These are phyloP conservation scores for Magnusiomyces fungicola DNA, from an alignment of 1,139 yeast genomes.

Conservation along the genomic window DNA sequence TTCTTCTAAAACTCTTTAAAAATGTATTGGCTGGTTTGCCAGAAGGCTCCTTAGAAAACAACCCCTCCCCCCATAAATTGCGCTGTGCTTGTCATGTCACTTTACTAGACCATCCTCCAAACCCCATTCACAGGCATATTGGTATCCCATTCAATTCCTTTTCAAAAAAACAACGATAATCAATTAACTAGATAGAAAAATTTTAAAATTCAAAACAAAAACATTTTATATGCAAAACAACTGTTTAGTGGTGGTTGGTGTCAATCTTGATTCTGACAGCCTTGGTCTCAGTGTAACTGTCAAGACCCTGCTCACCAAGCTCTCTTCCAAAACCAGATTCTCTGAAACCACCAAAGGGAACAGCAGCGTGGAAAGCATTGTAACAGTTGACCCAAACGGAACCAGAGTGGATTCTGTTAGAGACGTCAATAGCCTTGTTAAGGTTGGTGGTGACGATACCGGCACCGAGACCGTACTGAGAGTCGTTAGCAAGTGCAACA, in stretches of 20 bases:
- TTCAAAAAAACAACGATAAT: not conserved
- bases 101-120: too few species aligned
- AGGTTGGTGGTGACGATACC: conserved; percentile 69
- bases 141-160: too few species aligned
- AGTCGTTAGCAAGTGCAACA: conserved; percentile 58
- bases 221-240: not conserved
- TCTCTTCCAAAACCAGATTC: conserved; percentile 84
- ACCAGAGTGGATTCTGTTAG: conserved; percentile 67
- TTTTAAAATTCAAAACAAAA: not conserved
- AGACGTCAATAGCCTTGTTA: conserved; percentile 51
- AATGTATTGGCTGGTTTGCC: too few species aligned
- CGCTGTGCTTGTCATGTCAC: too few species aligned
- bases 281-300: conserved; percentile 67
- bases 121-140: too few species aligned
- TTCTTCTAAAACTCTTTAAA: too few species aligned
- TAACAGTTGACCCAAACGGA: conserved; percentile 82
- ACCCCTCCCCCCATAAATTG: too few species aligned
- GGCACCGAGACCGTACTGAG: conserved; percentile 78
- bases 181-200: not conserved
- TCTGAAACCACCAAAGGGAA: conserved; percentile 79
- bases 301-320: conserved; percentile 70
- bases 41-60: too few species aligned
- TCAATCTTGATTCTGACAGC: conserved; percentile 37
- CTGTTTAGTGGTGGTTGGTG: not conserved
- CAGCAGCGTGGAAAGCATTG: conserved; percentile 59